Evolutionary conservation across 768 basidiomycete genomes (phyloP).

Genomic region (Exidia glandulosa): DNA sequence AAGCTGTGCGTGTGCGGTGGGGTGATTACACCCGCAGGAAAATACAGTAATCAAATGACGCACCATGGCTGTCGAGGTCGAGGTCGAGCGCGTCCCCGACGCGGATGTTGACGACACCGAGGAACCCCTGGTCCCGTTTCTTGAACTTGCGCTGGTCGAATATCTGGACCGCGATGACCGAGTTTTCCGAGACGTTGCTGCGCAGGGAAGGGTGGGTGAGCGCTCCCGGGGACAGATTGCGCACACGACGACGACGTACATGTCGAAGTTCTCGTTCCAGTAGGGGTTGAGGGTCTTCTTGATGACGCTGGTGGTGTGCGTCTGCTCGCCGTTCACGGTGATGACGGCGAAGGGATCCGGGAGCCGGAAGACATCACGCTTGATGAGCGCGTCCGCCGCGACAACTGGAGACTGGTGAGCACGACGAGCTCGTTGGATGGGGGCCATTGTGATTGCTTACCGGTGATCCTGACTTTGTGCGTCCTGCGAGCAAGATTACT

Average conservation of each 20-base stretch:
- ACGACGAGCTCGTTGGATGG: background rate
- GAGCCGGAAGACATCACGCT: slow-evolving; percentile 91
- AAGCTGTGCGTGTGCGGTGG: background rate
- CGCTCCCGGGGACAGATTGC: background rate
- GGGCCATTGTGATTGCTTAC: background rate
- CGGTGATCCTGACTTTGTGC: slow-evolving; percentile 5
- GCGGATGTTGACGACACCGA: slow-evolving; percentile 93
- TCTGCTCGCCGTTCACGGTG: slow-evolving; percentile 96
- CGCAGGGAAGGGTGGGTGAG: slow-evolving; percentile 4
- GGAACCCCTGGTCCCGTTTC: slow-evolving; percentile 92
- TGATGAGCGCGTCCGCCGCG: slow-evolving; percentile 86
- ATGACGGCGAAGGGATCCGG: slow-evolving; percentile 98
- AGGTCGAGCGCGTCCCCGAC: slow-evolving; percentile 87
- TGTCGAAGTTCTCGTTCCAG: slow-evolving; percentile 98
- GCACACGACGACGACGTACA: slow-evolving; percentile 45
- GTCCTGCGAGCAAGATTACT: background rate
- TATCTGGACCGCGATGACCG: slow-evolving; percentile 94
- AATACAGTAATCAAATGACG: slow-evolving; percentile 25
- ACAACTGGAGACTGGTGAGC: slow-evolving; percentile 48
- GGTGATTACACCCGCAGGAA: no score
- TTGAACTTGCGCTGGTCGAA: slow-evolving; percentile 99
- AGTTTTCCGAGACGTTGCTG: slow-evolving; percentile 95
- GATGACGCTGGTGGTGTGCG: slow-evolving; percentile 92
- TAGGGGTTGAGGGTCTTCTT: slow-evolving; percentile 93
- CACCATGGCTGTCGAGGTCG: slow-evolving; percentile 88